Evolutionary conservation across 2,329 filamentous ascomycete genomes (phyloP).

Genomic region (Nannizziopsis arthrosporioides): DNA sequence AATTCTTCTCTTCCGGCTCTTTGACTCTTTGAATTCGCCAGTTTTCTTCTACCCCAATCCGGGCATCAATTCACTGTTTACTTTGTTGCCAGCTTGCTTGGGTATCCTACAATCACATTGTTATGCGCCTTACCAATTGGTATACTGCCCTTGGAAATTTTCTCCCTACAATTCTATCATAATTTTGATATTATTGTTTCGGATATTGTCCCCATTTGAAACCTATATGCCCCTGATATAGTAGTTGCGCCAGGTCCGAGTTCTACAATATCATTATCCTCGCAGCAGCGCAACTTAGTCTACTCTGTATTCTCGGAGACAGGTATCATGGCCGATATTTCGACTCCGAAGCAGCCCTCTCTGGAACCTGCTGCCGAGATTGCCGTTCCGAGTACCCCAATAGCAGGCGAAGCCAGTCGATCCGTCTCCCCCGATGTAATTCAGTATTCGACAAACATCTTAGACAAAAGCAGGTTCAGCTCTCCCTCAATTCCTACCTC

Average conservation of each 20-base stretch:
- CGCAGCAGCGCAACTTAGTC: too few relatives aligned
- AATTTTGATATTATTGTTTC: too few relatives aligned
- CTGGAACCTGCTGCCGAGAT: constrained; percentile 32
- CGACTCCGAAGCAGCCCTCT: constrained; percentile 19
- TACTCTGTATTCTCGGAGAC: not conserved
- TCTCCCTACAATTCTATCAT: too few relatives aligned
- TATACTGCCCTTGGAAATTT: not conserved
- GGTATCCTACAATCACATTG: constrained; percentile 5
- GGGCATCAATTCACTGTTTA: constrained; percentile 4
- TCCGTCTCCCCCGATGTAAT: constrained; percentile 29
- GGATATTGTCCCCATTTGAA: too few relatives aligned
- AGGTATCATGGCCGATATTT: not conserved
- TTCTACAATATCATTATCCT: too few relatives aligned
- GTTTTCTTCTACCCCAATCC: not conserved
- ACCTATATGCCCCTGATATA: too few relatives aligned
- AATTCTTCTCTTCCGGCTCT: not conserved
- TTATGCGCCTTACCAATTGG: not conserved
- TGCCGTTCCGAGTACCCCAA: constrained; percentile 26
- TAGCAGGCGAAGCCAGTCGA: constrained; percentile 21
- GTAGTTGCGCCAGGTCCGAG: too few relatives aligned
- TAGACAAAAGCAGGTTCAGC: constrained; percentile 4
- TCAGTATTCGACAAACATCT: constrained; percentile 12
- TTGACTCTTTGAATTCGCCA: not conserved
- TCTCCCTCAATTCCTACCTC: constrained; percentile 36
- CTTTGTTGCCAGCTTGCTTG: not conserved